Base-by-base conservation (phyloP, 2,329 filamentous ascomycete species). In the Colletotrichum acutatum region DNA sequence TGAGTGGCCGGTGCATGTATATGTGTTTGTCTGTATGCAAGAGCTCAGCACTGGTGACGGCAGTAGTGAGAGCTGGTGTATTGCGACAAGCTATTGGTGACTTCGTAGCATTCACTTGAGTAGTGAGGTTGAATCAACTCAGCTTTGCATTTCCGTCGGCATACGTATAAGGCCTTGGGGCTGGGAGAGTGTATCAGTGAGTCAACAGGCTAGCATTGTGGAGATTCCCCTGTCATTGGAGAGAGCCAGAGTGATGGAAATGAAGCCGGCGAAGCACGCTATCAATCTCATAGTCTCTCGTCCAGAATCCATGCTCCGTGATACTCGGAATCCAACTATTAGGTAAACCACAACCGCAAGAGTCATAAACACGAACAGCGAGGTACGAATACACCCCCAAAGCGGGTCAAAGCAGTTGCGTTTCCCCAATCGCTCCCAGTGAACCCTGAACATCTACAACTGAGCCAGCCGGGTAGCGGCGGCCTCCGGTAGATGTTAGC, bases 401-500 rank as follows among this genome's bases (percentile, higher is more conserved):
- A 22, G 52, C 52, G 52, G 52, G 52, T 54, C 52, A 49, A 1
- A 49, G 42, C 42, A n/a, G 19, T 49, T 49, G 42, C 42, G 19
- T 49, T 19, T n/a, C 42, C 42, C 42, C 42, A 49, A 49, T 49
- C 42, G 9, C 42, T 19, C 42, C 42, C 42, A 49, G 42, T n/a
- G 42, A 49, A 49, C 42, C 42, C 37, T 42, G 37, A 42, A 42
- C 37, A 42, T 16, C 5, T 19, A 16, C 5, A 42, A 42, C 37
- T 49, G 42, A 49, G 19, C 42, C 60, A 16, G 28, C 61, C 70
- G 70, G 70, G 70, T 70, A 66, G 70, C 70, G 70, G 70, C 70
- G 70, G 70, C 70, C 56, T 72, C 66, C 70, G 70, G 66, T 59
- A 70, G 70, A 57, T 72, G 65, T 59, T 61, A 65, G 70, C 66